Evolutionary conservation across 2,329 filamentous ascomycete genomes (phyloP).

Genomic region (Pseudogymnoascus sp.): DNA sequence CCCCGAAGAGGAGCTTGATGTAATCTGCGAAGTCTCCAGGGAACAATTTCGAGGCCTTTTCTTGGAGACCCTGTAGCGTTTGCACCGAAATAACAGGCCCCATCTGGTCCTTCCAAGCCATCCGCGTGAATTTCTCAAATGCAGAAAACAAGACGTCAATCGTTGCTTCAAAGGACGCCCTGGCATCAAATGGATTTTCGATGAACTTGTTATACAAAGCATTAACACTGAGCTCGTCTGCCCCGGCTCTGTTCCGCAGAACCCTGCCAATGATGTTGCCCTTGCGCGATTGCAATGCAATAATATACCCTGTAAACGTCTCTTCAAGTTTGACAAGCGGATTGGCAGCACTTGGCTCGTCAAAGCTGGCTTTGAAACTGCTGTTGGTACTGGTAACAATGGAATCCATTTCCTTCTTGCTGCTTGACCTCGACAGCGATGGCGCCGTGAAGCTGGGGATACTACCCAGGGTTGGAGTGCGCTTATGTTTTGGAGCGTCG

Average conservation of each 20-base stretch:
- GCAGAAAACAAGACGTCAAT: slow-evolving; percentile 83
- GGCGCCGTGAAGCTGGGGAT: slow-evolving; percentile 34
- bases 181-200: slow-evolving; percentile 71
- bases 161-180: slow-evolving; percentile 64
- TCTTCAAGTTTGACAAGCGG: slow-evolving; percentile 70
- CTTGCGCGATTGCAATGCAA: slow-evolving; percentile 74
- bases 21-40: slow-evolving; percentile 67
- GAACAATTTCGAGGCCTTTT: slow-evolving; percentile 54
- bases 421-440: slow-evolving; percentile 21
- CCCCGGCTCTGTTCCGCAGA: slow-evolving; percentile 59
- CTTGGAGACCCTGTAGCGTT: slow-evolving; percentile 66
- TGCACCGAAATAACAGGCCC: slow-evolving; percentile 71
- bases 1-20: slow-evolving; percentile 53
- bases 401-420: slow-evolving; percentile 17
- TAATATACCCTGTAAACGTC: slow-evolving; percentile 74
- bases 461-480: slow-evolving; percentile 31
- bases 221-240: slow-evolving; percentile 74
- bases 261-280: slow-evolving; percentile 76
- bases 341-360: slow-evolving; percentile 51
- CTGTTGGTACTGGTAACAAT: slow-evolving; percentile 21
- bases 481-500: slow-evolving; percentile 25
- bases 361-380: slow-evolving; percentile 32
- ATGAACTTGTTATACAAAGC: slow-evolving; percentile 84
- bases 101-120: slow-evolving; percentile 84
- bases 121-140: slow-evolving; percentile 85